Percentiles rank a stretch among this genome's conserved stretches.
Evolutionary conservation across 768 basidiomycete genomes (phyloP).

Genomic region (Pleurotus giganteus): DNA sequence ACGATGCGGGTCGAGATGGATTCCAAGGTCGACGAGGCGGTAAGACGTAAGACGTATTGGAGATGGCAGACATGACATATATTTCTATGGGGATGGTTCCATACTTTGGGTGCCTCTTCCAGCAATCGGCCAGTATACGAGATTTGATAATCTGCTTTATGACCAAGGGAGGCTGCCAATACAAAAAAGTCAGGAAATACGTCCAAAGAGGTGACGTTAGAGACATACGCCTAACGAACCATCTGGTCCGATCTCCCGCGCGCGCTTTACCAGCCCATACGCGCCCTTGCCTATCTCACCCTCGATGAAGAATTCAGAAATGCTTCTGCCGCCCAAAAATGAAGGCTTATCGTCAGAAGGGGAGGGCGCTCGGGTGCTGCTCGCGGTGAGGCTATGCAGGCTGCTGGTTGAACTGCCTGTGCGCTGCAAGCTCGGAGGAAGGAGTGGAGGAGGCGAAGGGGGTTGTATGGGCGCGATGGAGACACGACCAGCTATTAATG

Average conservation of each 20-base stretch:
- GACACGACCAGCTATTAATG: constrained; percentile 79
- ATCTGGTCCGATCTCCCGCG: constrained; percentile 70
- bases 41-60: constrained; percentile 76
- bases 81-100: constrained; percentile 99
- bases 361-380: constrained; percentile 63
- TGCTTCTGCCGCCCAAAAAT: constrained; percentile 64
- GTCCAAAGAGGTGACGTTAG: constrained; percentile 12
- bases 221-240: constrained; percentile 80
- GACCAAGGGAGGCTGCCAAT: constrained; percentile 73
- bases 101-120: constrained; percentile 94
- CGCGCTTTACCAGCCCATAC: constrained; percentile 93
- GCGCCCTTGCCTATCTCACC: constrained; percentile 91
- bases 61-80: constrained; percentile 89
- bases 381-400: constrained; percentile 50
- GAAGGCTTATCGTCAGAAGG: constrained; percentile 45
- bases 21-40: constrained; percentile 82
- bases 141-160: constrained; percentile 99
- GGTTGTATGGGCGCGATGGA: constrained; percentile 76
- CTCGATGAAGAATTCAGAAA: constrained; percentile 84
- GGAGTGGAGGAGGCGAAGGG: constrained; percentile 58
- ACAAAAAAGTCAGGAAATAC: constrained; percentile 7
- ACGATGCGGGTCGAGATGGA: constrained; percentile 49
- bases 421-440: constrained; percentile 63
- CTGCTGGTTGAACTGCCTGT: constrained; percentile 58
- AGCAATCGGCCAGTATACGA: constrained; percentile 97